Conservation (phyloP, 1,284 basidiomycete genomes). For the Trichosporon asahii region DNA sequence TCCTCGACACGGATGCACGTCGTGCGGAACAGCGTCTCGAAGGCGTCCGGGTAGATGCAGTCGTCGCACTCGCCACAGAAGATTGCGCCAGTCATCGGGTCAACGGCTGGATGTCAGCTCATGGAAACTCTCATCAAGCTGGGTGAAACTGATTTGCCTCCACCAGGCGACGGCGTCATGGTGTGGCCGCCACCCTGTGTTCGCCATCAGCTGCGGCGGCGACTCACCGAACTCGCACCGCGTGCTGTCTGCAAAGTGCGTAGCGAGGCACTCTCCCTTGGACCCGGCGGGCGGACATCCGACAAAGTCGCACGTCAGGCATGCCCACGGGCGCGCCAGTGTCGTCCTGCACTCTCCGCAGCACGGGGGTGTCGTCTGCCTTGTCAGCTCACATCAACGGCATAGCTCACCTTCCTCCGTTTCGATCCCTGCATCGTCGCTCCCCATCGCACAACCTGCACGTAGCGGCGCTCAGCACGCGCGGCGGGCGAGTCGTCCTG, state of each 20-base stretch:
- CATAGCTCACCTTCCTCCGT: constrained; percentile 36
- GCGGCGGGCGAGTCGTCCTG: constrained; percentile 3
- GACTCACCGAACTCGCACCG: constrained; percentile 66
- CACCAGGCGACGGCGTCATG: constrained; percentile 8
- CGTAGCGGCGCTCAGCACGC: constrained; percentile 29
- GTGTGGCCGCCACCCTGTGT: not conserved
- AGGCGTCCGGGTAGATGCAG: constrained; percentile 57
- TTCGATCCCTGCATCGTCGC: constrained; percentile 38
- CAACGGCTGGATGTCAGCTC: constrained; percentile 55
- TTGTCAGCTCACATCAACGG: constrained; percentile 14
- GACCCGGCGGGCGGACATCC: constrained; percentile 67
- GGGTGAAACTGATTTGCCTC: not conserved
- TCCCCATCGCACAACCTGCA: constrained; percentile 38
- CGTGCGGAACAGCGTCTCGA: constrained; percentile 53
- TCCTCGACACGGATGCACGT: constrained; percentile 57
- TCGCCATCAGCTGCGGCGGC: not conserved
- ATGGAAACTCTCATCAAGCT: not conserved
- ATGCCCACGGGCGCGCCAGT: constrained; percentile 69
- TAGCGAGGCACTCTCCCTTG: constrained; percentile 41
- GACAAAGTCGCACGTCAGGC: constrained; percentile 69
- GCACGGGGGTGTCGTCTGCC: constrained; percentile 55
- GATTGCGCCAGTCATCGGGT: constrained; percentile 60
- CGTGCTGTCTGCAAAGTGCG: constrained; percentile 30
- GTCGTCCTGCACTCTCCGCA: constrained; percentile 64
- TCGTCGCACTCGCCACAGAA: constrained; percentile 63